A percentile compares a stretch with the other conserved stretches of the same genome.
Conservation (phyloP, 148 eudicot genomes). For the Chenopodium formosanum region DNA sequence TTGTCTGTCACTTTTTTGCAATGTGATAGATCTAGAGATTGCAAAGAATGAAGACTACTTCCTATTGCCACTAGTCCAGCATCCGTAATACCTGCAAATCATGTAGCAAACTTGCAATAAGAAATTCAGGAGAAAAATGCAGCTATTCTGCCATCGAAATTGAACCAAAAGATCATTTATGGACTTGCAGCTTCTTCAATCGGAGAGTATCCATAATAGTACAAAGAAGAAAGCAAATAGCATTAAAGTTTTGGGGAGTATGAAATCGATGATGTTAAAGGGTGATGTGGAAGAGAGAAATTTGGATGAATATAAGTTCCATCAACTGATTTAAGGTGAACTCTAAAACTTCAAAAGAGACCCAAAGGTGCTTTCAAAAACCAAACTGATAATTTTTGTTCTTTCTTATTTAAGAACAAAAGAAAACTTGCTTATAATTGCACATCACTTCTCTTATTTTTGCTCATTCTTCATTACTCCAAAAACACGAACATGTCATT, state of each 20-base stretch:
- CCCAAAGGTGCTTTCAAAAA: not conserved
- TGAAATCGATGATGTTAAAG: not conserved
- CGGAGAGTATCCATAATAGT: not conserved
- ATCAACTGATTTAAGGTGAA: not conserved
- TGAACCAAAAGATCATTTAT: not conserved
- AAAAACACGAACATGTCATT: not conserved
- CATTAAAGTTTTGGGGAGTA: not conserved
- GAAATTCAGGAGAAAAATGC: not conserved
- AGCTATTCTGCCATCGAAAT: not conserved
- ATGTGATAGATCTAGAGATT: constrained; percentile 69
- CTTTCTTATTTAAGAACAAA: too few relatives aligned
- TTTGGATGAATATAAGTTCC: not conserved
- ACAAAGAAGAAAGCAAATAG: not conserved
- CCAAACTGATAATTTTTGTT: too few relatives aligned
- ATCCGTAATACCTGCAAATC: constrained; percentile 75
- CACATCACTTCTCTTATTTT: not conserved
- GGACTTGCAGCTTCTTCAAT: not conserved
- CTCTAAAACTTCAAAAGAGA: not conserved
- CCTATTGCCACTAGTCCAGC: constrained; percentile 67
- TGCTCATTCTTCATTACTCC: not conserved
- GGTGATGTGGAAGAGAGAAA: too few relatives aligned
- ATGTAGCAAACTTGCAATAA: constrained; percentile 18
- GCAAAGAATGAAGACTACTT: constrained; percentile 57
- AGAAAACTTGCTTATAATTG: not conserved
- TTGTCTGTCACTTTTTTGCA: constrained; percentile 81